These are phyloP conservation scores for Colletotrichum sp. DNA, from an alignment of 2,329 filamentous ascomycete species.

Conservation along the genomic window DNA sequence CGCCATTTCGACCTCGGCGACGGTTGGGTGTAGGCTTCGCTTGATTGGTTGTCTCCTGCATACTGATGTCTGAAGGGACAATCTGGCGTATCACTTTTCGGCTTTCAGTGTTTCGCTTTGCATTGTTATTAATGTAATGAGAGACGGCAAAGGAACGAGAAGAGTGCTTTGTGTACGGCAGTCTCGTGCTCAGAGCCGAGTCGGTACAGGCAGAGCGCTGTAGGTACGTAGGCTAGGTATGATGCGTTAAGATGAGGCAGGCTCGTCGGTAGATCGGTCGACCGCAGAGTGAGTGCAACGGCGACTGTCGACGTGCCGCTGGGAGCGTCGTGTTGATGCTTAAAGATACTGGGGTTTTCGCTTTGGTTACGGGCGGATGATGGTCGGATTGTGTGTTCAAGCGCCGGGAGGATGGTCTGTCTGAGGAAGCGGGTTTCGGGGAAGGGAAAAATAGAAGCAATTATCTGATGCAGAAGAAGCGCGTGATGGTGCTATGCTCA, in stretches of 20 bases:
- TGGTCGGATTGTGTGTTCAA: neutral
- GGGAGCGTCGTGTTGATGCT: neutral
- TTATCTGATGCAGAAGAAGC: slow-evolving; percentile 8
- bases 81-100: neutral
- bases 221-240: neutral
- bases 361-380: neutral
- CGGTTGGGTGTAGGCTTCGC: slow-evolving; percentile 39
- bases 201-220: neutral
- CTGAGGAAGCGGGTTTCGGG: neutral
- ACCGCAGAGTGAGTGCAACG: neutral
- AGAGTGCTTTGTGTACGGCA: neutral
- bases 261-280: neutral
- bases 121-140: neutral
- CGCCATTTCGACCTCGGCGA: slow-evolving; percentile 37
- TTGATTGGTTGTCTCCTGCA: slow-evolving; percentile 38
- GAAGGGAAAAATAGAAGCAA: slow-evolving; percentile 17
- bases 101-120: neutral
- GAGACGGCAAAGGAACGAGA: neutral
- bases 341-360: neutral
- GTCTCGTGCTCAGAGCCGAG: neutral
- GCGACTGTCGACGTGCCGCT: neutral
- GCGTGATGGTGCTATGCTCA: slow-evolving; percentile 20
- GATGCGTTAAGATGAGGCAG: neutral
- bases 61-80: slow-evolving; percentile 19
- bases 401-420: slow-evolving; percentile 14